phyloP scores from a whole-genome alignment of 2,329 filamentous ascomycete genomes.

The Tolypocladium ophioglossoides region DNA sequence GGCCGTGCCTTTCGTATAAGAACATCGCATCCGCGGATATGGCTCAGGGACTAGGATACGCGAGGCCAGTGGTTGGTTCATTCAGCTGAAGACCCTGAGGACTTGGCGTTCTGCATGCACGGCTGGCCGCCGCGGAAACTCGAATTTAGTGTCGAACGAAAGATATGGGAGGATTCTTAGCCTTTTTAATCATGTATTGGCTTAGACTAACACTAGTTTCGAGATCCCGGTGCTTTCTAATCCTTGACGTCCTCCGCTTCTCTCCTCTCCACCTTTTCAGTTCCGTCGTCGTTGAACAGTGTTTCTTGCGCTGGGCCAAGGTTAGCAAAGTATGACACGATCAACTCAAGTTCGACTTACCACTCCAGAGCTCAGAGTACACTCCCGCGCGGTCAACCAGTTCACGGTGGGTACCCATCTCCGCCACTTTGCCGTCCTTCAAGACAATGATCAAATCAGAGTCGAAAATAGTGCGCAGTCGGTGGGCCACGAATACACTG shows the following conservation, averaged over 20 bases:
- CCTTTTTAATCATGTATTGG: background rate
- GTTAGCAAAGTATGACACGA: background rate
- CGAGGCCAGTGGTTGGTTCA: too few species aligned
- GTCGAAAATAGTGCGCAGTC: constrained; percentile 87
- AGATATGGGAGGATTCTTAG: too few species aligned
- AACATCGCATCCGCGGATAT: too few species aligned
- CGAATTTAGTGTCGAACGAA: too few species aligned
- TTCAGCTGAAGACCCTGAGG: too few species aligned
- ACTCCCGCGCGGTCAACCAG: constrained; percentile 69
- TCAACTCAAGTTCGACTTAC: constrained; percentile 38
- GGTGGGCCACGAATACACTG: constrained; percentile 90
- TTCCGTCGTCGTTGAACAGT: constrained; percentile 38
- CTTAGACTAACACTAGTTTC: background rate
- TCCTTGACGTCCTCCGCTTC: constrained; percentile 7
- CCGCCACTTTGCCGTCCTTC: constrained; percentile 72
- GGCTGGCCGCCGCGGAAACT: constrained; percentile 4
- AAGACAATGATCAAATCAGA: constrained; percentile 89
- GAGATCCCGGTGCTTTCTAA: background rate
- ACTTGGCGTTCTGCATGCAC: too few species aligned
- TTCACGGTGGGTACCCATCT: constrained; percentile 78
- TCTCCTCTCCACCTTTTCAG: constrained; percentile 24
- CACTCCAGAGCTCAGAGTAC: constrained; percentile 85
- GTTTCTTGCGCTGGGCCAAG: constrained; percentile 47
- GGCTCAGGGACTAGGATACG: too few species aligned
- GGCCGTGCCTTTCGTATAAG: too few species aligned